phyloP scores from a whole-genome alignment of 164 flowering plant species.

The Saururus chinensis region DNA sequence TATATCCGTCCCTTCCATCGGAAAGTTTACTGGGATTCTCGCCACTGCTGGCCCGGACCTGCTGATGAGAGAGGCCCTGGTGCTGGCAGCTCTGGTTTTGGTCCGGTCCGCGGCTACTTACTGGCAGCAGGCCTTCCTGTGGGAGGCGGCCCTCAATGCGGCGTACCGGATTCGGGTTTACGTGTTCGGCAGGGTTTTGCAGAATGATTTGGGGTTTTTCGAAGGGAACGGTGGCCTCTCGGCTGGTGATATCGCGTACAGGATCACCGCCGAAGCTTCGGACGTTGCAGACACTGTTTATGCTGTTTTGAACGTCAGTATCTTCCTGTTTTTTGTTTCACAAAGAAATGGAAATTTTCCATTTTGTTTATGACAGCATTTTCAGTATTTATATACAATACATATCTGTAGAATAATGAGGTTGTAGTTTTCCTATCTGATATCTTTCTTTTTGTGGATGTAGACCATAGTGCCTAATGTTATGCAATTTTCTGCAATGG shows the following conservation, averaged over 20 bases:
- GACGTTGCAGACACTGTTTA: constrained; percentile 71
- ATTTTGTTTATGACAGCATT: not conserved
- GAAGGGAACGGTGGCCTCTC: constrained; percentile 52
- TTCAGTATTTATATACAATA: no score
- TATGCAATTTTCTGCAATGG: constrained; percentile 79
- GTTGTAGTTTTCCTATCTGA: not conserved
- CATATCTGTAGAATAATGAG: not conserved
- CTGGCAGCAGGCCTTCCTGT: constrained; percentile 73
- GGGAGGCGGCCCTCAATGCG: constrained; percentile 75
- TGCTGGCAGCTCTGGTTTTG: constrained; percentile 35
- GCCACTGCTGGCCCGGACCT: constrained; percentile 8
- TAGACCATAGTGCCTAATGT: constrained; percentile 57
- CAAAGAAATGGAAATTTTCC: not conserved
- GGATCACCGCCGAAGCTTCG: constrained; percentile 86
- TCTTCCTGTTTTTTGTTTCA: no score
- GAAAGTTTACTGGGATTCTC: constrained; percentile 26
- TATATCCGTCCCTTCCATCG: constrained; percentile 44
- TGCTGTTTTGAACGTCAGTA: constrained; percentile 65
- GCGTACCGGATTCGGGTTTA: constrained; percentile 40
- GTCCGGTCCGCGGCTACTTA: constrained; percentile 40
- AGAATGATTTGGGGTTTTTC: constrained; percentile 68
- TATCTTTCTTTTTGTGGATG: constrained; percentile 3
- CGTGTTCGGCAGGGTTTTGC: constrained; percentile 60
- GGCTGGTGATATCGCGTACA: constrained; percentile 69
- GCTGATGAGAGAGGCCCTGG: constrained; percentile 30